Evolutionary conservation across 768 basidiomycete species (phyloP).

Genomic region (Mycena floridula): DNA sequence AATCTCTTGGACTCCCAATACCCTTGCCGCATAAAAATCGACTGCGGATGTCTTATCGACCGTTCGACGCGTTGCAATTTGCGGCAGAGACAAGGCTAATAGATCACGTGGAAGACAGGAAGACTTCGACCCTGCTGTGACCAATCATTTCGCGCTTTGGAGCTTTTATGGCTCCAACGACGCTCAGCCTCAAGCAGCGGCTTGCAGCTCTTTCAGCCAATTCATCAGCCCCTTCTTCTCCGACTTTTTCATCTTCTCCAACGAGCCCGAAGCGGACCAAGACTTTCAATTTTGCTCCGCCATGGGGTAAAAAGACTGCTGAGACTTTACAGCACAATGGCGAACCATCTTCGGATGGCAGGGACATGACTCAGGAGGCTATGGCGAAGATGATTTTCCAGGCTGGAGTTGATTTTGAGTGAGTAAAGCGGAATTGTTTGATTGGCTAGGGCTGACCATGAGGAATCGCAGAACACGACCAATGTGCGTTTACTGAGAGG

Average conservation of each 20-base stretch:
- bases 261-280: constrained; percentile 24
- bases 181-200: constrained; percentile 55
- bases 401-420: constrained; percentile 90
- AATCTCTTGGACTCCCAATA: too few relatives aligned
- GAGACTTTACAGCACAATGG: constrained; percentile 18
- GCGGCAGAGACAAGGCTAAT: too few relatives aligned
- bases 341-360: too few relatives aligned
- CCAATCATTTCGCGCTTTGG: too few relatives aligned
- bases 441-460: neutral
- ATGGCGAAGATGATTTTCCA: constrained; percentile 76
- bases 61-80: too few relatives aligned
- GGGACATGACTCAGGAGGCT: constrained; percentile 56
- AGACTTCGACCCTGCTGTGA: too few relatives aligned
- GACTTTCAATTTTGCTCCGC: constrained; percentile 41
- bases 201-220: constrained; percentile 57
- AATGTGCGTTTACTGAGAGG: constrained; percentile 61
- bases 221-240: constrained; percentile 40
- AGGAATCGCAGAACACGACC: constrained; percentile 61
- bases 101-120: too few relatives aligned
- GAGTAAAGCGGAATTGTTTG: constrained; percentile 22
- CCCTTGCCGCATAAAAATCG: too few relatives aligned
- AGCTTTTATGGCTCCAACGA: too few relatives aligned
- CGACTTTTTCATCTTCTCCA: constrained; percentile 16
- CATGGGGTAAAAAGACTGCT: constrained; percentile 41
- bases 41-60: too few relatives aligned